A percentile compares a stretch with the other conserved stretches of the same genome.
These are phyloP conservation scores for Picea mariana DNA, from an alignment of 83 land plant species.

Conservation along the genomic window DNA sequence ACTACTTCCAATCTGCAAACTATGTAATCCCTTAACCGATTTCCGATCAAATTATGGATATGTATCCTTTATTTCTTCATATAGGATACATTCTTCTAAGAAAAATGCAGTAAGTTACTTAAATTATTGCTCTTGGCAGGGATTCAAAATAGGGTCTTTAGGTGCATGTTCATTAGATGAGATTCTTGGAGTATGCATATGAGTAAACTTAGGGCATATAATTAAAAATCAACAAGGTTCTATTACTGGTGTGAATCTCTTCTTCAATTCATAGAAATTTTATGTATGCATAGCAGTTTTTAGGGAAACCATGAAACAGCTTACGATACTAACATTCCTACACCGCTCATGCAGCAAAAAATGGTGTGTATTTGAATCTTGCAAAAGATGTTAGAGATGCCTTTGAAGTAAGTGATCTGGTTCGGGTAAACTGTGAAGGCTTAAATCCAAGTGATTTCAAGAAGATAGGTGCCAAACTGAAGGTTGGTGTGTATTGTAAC, in stretches of 20 bases:
- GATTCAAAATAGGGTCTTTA: not conserved
- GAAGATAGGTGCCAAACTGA: conserved; percentile 52
- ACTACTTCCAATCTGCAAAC: conserved; percentile 21
- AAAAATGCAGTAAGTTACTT: not conserved
- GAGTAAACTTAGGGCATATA: not conserved
- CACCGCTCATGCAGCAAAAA: conserved; percentile 18
- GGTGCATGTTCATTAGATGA: not conserved
- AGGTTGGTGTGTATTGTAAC: conserved; percentile 14
- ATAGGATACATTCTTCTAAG: not conserved
- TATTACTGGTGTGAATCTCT: not conserved
- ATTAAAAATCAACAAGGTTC: not conserved
- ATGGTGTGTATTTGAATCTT: no score
- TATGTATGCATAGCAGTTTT: not conserved
- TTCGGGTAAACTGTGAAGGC: conserved; percentile 36
- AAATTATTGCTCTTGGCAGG: no score
- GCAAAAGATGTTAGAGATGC: conserved; percentile 17
- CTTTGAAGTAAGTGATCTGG: conserved; percentile 38
- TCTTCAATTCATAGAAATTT: not conserved
- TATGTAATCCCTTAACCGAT: conserved; percentile 16
- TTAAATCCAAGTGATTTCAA: conserved; percentile 40
- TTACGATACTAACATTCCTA: not conserved
- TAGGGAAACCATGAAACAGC: not conserved
- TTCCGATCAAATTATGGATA: not conserved
- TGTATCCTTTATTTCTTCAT: not conserved
- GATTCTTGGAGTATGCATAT: not conserved